Conservation (phyloP, 257 asterid species). For the Solanum chiquidenum region DNA sequence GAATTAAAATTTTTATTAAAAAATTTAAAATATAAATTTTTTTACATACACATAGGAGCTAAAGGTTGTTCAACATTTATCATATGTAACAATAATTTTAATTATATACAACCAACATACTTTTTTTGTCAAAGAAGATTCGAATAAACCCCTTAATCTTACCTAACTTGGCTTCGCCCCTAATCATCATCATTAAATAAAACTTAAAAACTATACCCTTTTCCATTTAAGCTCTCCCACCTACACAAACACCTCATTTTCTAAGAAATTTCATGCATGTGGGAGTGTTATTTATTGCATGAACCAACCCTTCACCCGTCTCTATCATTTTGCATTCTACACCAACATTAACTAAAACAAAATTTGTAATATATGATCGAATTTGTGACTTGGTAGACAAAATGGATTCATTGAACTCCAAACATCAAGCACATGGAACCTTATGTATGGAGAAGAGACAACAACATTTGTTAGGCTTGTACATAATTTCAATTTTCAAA, state of each 20-base stretch:
- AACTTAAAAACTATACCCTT: not conserved
- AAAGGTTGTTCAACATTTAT: rapidly evolving
- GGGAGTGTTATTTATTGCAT: not conserved
- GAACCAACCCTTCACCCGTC: not conserved
- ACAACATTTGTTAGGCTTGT: not conserved
- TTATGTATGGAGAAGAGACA: not conserved
- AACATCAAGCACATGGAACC: not conserved
- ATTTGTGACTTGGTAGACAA: not conserved
- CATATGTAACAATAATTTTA: not conserved
- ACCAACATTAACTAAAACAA: not conserved
- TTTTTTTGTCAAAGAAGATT: rapidly evolving
- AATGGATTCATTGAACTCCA: not conserved
- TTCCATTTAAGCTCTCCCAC: not conserved
- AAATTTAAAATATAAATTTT: rapidly evolving
- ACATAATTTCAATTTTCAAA: not conserved
- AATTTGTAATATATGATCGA: not conserved
- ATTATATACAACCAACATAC: rapidly evolving
- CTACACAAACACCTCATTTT: not conserved
- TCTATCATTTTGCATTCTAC: not conserved
- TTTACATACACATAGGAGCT: not conserved
- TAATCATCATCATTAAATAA: not conserved
- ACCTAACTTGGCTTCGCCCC: not conserved
- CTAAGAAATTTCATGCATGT: not conserved
- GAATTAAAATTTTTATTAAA: not conserved
- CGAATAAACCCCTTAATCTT: not conserved